These are phyloP conservation scores for Sclerotinia nivalis DNA, from an alignment of 2,329 filamentous ascomycete species.

Conservation along the genomic window DNA sequence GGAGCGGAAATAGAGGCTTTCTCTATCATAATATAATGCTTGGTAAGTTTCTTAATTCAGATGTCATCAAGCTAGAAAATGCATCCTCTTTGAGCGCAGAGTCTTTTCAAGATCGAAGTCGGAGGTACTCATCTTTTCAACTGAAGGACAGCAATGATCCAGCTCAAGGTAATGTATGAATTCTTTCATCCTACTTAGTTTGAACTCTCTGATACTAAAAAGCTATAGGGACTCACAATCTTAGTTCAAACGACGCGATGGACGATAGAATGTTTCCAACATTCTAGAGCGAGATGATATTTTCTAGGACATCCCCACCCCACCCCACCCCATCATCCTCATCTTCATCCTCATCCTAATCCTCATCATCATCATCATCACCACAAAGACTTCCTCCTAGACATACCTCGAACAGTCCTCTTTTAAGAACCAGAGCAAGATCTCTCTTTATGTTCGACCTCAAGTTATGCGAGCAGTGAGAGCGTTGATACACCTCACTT, in stretches of 20 bases:
- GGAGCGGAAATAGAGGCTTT: background rate
- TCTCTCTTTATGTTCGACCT: too few relatives aligned
- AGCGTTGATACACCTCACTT: too few relatives aligned
- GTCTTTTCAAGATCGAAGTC: background rate
- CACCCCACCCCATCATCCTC: background rate
- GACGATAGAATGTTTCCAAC: background rate
- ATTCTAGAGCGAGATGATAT: background rate
- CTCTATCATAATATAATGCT: background rate
- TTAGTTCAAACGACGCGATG: background rate
- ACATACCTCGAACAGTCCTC: too few relatives aligned
- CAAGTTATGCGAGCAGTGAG: too few relatives aligned
- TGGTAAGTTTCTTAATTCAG: background rate
- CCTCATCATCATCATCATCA: too few relatives aligned
- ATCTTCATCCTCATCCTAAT: too few relatives aligned
- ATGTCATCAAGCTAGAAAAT: background rate
- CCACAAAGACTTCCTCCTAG: too few relatives aligned
- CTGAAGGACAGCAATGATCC: background rate
- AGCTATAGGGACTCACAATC: background rate
- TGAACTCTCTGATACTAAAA: background rate
- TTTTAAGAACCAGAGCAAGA: too few relatives aligned
- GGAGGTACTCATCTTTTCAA: background rate
- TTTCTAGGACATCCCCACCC: background rate
- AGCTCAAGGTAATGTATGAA: background rate
- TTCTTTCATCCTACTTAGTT: background rate
- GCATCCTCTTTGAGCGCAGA: too few relatives aligned